phyloP scores from a whole-genome alignment of 768 basidiomycete genomes.

The Suillus subalutaceus region DNA sequence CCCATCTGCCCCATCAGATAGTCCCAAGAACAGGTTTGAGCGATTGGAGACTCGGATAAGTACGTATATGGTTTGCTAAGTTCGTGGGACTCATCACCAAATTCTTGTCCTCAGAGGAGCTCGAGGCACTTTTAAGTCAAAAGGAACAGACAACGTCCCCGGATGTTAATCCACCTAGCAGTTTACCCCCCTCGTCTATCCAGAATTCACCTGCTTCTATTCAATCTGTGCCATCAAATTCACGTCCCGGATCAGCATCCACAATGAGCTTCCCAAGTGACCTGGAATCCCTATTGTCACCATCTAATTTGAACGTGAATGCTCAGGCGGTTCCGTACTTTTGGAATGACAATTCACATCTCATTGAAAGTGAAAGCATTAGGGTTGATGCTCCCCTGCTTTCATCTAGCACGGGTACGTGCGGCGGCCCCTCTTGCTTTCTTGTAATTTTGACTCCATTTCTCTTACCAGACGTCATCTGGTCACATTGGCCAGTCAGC shows the following conservation, averaged over 20 bases:
- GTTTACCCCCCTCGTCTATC: constrained; percentile 6
- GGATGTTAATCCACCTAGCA: constrained; percentile 6
- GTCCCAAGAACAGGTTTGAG: constrained; percentile 64
- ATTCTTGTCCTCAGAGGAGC: constrained; percentile 53
- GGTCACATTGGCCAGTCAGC: constrained; percentile 55
- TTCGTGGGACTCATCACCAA: constrained; percentile 8
- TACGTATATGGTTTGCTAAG: constrained; percentile 35
- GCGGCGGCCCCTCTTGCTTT: neutral
- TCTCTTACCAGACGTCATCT: constrained; percentile 23
- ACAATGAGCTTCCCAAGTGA: constrained; percentile 4
- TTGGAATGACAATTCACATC: constrained; percentile 1
- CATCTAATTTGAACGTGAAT: constrained; percentile 1
- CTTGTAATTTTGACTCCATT: neutral
- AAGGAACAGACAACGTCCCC: constrained; percentile 41
- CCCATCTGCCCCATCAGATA: constrained; percentile 41
- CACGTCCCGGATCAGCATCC: constrained; percentile 4
- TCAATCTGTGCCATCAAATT: constrained; percentile 25
- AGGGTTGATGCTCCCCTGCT: neutral
- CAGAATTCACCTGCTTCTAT: constrained; percentile 28
- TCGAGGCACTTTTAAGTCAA: constrained; percentile 66
- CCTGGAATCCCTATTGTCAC: neutral
- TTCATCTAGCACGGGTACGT: constrained; percentile 1
- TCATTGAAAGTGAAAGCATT: neutral
- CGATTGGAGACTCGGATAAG: constrained; percentile 69
- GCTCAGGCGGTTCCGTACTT: neutral